phyloP scores from a whole-genome alignment of 805 yeast genomes.

The Wickerhamiella occidentalis region DNA sequence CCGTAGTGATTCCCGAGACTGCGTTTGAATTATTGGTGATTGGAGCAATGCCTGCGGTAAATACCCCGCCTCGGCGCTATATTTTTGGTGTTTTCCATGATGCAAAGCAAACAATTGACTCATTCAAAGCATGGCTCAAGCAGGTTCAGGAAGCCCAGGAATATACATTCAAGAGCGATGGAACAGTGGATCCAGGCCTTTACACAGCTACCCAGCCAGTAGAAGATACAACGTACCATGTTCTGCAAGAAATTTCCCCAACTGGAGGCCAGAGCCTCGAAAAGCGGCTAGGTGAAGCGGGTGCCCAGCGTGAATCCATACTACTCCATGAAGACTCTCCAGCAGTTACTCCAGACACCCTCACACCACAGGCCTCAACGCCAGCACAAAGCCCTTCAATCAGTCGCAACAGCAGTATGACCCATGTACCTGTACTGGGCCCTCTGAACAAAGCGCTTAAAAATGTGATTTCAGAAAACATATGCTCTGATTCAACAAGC shows the following conservation, averaged over 20 bases:
- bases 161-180: background rate
- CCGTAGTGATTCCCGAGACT: background rate
- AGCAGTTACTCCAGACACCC: background rate
- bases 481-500: too few relatives aligned
- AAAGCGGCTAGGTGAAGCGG: background rate
- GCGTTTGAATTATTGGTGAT: background rate
- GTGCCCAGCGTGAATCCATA: background rate
- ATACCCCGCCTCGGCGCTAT: background rate
- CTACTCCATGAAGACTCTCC: background rate
- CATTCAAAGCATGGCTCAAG: conserved; percentile 1
- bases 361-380: background rate
- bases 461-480: background rate
- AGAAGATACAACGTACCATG: background rate
- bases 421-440: conserved; percentile 2
- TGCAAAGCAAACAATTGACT: background rate
- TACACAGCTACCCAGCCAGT: background rate
- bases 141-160: background rate
- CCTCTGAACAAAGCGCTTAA: conserved; percentile 1
- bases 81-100: conserved; percentile 6
- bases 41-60: background rate
- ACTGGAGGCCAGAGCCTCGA: background rate
- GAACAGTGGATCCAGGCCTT: background rate
- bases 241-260: background rate
- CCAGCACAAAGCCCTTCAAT: background rate
- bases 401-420: conserved; percentile 2